Evolutionary conservation across 768 basidiomycete species (phyloP), one percentile per base, ranked within the genome.

Genomic region (Tricholoma furcatifolium): DNA sequence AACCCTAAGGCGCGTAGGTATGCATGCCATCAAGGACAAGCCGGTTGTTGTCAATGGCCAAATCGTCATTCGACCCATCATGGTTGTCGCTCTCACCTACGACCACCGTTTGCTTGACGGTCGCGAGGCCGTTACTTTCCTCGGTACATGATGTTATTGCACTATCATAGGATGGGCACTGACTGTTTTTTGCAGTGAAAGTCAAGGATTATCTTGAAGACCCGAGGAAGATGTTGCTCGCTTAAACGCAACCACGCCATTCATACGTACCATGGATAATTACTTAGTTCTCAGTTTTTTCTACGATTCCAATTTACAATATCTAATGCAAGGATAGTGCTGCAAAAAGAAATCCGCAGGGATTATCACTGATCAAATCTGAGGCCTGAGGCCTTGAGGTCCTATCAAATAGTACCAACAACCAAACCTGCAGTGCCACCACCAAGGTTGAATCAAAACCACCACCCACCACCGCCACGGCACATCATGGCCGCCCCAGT

Each of bases 51-150:
- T 96, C 42, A 78, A 97, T 61, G 96, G 95, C 20, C 86, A 98
- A 75, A 92, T 98, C 61, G 95, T 94, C 59, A 88, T 98, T 67
- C 85, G 96, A 50, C 96, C 96, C 27, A 92, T 98, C 73, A 98
- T 98, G 95, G 81, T 94, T 40, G 85, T 95, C 47, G 91, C 90
- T 7, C 79, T 93, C 54, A 96, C 94, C 1, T 98, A 98, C 67
- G 95, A 98, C 70, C 95, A 98, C 74, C 82, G 96, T 56, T 72
- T 99, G 63, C 79, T 99, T 60, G 96, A 99, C 66, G 96, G 96
- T 32, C 79, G 96, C 59, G 96, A 99, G 71, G 96, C 90, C 31
- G 90, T 93, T 48, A 96, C 94, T 36, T 98, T 99, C 93, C 85
- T 99, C 59, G 93, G 93, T 94, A 60, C 60, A 90, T 77, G 30